Conservation (phyloP, 2,329 filamentous ascomycete species). For the Hypoxylon sp. region DNA sequence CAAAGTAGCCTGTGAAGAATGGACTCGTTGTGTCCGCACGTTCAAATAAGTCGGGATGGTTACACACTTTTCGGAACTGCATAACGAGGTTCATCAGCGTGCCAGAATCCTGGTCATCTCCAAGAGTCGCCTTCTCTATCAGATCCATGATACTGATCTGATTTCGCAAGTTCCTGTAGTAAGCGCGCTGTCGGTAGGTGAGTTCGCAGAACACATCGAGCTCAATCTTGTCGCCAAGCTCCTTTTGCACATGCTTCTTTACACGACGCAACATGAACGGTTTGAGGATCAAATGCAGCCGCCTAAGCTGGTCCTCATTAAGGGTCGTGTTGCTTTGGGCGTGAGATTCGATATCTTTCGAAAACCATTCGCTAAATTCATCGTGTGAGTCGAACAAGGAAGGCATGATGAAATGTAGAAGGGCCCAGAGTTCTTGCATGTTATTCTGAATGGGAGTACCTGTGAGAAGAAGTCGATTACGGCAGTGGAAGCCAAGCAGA, state of each 20-base stretch:
- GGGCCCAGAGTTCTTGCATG: slow-evolving; percentile 98
- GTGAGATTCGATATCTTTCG: slow-evolving; percentile 96
- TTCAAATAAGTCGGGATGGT: slow-evolving; percentile 97
- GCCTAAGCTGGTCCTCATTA: slow-evolving; percentile 96
- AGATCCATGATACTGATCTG: slow-evolving; percentile 99
- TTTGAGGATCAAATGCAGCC: slow-evolving; percentile 98
- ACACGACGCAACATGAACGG: slow-evolving; percentile 99
- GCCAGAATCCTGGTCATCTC: slow-evolving; percentile 93
- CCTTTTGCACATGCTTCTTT: slow-evolving; percentile 99
- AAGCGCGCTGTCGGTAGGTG: slow-evolving; percentile 94
- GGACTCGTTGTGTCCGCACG: slow-evolving; percentile 92
- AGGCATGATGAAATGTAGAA: slow-evolving; percentile 99
- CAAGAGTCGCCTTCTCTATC: slow-evolving; percentile 95
- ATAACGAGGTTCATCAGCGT: slow-evolving; percentile 99
- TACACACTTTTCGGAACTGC: slow-evolving; percentile 99
- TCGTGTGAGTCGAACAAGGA: slow-evolving; percentile 95
- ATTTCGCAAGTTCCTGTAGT: slow-evolving; percentile 92
- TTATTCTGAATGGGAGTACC: slow-evolving; percentile 99
- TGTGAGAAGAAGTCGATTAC: slow-evolving; percentile 92
- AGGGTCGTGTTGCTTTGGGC: slow-evolving; percentile 99
- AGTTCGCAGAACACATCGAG: slow-evolving; percentile 96
- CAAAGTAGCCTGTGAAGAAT: slow-evolving; percentile 86
- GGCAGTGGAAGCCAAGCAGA: slow-evolving; percentile 91
- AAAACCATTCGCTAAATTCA: slow-evolving; percentile 95
- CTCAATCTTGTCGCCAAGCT: slow-evolving; percentile 98